phyloP scores from a whole-genome alignment of 2,329 filamentous ascomycete species.

The Phialophora expanda region DNA sequence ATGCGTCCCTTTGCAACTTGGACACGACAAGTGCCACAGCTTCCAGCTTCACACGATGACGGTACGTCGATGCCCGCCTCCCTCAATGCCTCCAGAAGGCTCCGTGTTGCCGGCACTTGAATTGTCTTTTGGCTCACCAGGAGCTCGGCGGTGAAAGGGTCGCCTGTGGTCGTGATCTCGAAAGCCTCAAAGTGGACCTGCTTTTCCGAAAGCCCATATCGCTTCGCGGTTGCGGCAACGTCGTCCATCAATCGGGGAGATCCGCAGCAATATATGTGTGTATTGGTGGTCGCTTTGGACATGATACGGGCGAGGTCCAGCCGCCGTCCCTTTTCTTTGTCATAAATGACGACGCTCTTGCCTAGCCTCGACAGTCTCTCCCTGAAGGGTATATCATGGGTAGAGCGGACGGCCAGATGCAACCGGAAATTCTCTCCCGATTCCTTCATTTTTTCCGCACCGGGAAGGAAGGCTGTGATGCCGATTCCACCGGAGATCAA shows the following conservation, averaged over 20 bases:
- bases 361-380: conserved; percentile 10
- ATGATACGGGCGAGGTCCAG: conserved; percentile 16
- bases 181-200: conserved; percentile 17
- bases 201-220: conserved; percentile 12
- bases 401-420: conserved; percentile 12
- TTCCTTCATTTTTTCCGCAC: conserved; percentile 13
- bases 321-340: conserved; percentile 11
- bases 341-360: conserved; percentile 10
- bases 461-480: conserved; percentile 63
- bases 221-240: conserved; percentile 11
- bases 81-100: conserved; percentile 10
- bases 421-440: conserved; percentile 10
- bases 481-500: conserved; percentile 70
- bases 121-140: conserved; percentile 15
- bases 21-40: conserved; percentile 15
- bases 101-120: conserved; percentile 3
- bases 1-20: conserved; percentile 15
- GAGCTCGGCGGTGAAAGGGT: conserved; percentile 12
- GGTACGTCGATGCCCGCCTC: conserved; percentile 15
- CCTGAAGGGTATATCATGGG: conserved; percentile 8
- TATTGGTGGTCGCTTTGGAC: conserved; percentile 14
- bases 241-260: conserved; percentile 16
- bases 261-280: conserved; percentile 14
- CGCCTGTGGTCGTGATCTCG: conserved; percentile 3
- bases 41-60: conserved; percentile 17